Conservation (phyloP, 352 stramenopile genomes). For the Plasmopara viticola region DNA sequence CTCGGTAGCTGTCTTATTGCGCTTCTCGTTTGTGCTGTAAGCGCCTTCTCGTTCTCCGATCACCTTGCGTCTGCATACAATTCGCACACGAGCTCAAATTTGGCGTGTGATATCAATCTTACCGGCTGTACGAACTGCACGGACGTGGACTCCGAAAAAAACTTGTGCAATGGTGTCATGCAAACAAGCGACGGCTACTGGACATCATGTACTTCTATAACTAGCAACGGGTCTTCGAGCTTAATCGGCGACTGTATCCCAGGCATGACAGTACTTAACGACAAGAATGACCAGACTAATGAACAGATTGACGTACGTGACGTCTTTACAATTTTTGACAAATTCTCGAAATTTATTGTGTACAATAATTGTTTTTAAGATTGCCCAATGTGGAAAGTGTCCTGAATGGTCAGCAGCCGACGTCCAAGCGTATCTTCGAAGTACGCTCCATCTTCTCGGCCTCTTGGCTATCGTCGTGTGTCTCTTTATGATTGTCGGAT, state of each 20-base stretch:
- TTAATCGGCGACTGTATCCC: slow-evolving; percentile 29
- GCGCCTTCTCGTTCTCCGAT: slow-evolving; percentile 64
- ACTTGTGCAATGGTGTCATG: slow-evolving; percentile 38
- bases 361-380: slow-evolving; percentile 21
- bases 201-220: slow-evolving; percentile 30
- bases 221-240: slow-evolving; percentile 4
- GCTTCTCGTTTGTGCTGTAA: slow-evolving; percentile 52
- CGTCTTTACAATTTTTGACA: neutral
- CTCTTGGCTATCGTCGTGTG: slow-evolving; percentile 61
- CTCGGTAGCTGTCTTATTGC: slow-evolving; percentile 51
- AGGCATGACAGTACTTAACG: slow-evolving; percentile 54
- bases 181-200: slow-evolving; percentile 31
- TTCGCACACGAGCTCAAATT: slow-evolving; percentile 27
- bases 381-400: slow-evolving; percentile 65
- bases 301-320: slow-evolving; percentile 54
- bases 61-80: slow-evolving; percentile 50
- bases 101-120: slow-evolving; percentile 68
- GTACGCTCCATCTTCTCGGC: slow-evolving; percentile 54
- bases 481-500: slow-evolving; percentile 74
- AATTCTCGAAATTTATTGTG: no score
- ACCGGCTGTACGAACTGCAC: slow-evolving; percentile 77
- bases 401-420: slow-evolving; percentile 69
- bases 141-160: slow-evolving; percentile 16
- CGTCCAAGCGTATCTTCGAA: slow-evolving; percentile 61
- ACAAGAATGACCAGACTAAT: slow-evolving; percentile 45